Evolutionary conservation across 345 rosid species (phyloP).

Genomic region (Laguncularia racemosa): DNA sequence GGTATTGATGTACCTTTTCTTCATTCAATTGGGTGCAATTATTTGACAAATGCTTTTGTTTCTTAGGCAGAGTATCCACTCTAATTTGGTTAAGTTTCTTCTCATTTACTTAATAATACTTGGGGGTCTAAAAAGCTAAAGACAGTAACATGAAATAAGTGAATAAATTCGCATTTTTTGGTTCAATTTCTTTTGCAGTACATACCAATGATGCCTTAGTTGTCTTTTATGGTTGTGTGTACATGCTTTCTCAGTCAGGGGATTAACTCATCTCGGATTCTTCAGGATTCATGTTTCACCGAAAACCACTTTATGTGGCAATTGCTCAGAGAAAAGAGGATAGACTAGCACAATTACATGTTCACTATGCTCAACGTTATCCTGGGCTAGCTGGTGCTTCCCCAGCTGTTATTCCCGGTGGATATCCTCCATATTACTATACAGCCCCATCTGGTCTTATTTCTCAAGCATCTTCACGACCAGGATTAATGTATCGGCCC

Average conservation of each 20-base stretch:
- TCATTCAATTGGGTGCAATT: too few relatives aligned
- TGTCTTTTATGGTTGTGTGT: not conserved
- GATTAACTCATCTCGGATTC: constrained; percentile 5
- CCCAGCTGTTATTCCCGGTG: constrained; percentile 43
- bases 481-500: constrained; percentile 51
- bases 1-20: too few relatives aligned
- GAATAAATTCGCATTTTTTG: too few relatives aligned
- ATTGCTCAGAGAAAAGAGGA: constrained; percentile 77
- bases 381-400: constrained; percentile 47
- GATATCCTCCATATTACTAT: constrained; percentile 51
- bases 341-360: constrained; percentile 47
- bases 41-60: too few relatives aligned
- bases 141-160: too few relatives aligned
- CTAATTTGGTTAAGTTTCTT: too few relatives aligned
- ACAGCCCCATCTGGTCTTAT: constrained; percentile 42
- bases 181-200: too few relatives aligned
- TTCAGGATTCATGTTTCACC: constrained; percentile 50
- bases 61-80: too few relatives aligned
- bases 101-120: too few relatives aligned
- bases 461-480: constrained; percentile 39
- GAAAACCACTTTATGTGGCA: constrained; percentile 66
- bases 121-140: too few relatives aligned
- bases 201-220: not conserved
- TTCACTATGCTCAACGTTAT: constrained; percentile 38
- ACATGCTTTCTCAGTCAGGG: not conserved